Percentiles rank a stretch among this genome's conserved stretches.
Evolutionary conservation across 345 rosid species (phyloP).

Genomic region (Citrus hindsii): DNA sequence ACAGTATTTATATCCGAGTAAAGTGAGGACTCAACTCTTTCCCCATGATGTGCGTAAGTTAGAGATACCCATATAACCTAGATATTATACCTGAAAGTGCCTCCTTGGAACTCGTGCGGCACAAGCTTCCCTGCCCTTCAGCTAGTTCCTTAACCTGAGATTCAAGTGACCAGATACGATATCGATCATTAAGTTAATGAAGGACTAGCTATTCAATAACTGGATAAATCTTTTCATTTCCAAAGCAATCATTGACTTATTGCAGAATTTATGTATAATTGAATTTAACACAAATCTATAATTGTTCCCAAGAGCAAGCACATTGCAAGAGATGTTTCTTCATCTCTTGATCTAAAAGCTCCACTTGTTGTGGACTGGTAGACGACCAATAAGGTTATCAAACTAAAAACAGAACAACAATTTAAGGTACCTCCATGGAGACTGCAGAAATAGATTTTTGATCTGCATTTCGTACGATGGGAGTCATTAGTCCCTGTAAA

Average conservation of each 20-base stretch:
- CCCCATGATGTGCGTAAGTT: neutral
- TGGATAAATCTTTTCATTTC: neutral
- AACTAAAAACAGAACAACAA: neutral
- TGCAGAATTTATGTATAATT: neutral
- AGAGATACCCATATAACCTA: neutral
- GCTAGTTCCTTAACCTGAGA: constrained; percentile 88
- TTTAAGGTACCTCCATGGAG: constrained; percentile 63
- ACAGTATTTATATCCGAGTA: neutral
- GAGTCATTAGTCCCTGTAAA: constrained; percentile 92
- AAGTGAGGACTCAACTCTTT: neutral
- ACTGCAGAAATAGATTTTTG: constrained; percentile 87
- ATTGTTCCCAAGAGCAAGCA: neutral
- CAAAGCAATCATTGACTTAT: neutral
- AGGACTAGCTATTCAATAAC: neutral
- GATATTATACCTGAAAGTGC: constrained; percentile 73
- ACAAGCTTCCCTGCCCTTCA: constrained; percentile 85
- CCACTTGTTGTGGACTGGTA: too few species aligned
- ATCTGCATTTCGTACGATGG: constrained; percentile 82
- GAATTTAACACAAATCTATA: neutral
- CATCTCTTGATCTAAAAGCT: too few species aligned
- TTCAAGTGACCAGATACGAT: neutral
- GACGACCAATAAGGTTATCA: neutral
- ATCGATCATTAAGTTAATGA: too few species aligned
- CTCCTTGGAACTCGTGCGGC: constrained; percentile 94
- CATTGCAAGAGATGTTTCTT: too few species aligned